Percentiles rank a stretch among this genome's conserved stretches.
phyloP scores from a whole-genome alignment of 1,139 yeast species.

The Diutina mesorugosa region DNA sequence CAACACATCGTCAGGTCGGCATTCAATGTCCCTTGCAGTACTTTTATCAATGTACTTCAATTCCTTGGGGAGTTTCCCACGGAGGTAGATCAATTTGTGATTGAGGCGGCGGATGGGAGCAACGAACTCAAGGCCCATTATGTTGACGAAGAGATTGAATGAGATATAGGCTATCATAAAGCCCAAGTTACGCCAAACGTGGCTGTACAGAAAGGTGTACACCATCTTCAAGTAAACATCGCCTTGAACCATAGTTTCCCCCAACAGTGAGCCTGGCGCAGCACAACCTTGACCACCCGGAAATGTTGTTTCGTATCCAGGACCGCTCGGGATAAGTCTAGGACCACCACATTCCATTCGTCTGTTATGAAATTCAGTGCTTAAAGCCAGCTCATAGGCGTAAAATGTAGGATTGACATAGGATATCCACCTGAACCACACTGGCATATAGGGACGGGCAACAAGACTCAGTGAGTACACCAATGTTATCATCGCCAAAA shows the following conservation, averaged over 20 bases:
- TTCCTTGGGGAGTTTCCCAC: conserved; percentile 34
- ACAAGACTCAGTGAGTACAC: conserved; percentile 44
- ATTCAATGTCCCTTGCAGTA: conserved; percentile 2
- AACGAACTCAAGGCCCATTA: background rate
- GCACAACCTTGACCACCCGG: conserved; percentile 5
- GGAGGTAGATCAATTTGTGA: conserved; percentile 42
- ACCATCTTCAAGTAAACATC: conserved; percentile 31
- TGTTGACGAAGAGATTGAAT: conserved; percentile 10
- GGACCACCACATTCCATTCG: conserved; percentile 34
- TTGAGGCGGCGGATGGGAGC: conserved; percentile 29
- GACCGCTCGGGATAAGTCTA: conserved; percentile 36
- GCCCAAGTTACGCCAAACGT: conserved; percentile 61
- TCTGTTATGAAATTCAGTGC: conserved; percentile 44
- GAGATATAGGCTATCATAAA: conserved; percentile 19
- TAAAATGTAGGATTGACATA: conserved; percentile 45
- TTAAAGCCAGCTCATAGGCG: conserved; percentile 42
- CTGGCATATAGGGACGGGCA: conserved; percentile 47
- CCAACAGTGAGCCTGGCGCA: conserved; percentile 15
- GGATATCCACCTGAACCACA: conserved; percentile 55
- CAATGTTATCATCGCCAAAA: conserved; percentile 31
- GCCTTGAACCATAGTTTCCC: conserved; percentile 32
- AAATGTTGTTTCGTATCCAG: conserved; percentile 19
- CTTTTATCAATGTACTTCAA: background rate
- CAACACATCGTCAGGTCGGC: conserved; percentile 7
- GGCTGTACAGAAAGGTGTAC: conserved; percentile 27